These are phyloP conservation scores for Chalara sp. DNA, from an alignment of 2,329 filamentous ascomycete genomes.

Conservation along the genomic window DNA sequence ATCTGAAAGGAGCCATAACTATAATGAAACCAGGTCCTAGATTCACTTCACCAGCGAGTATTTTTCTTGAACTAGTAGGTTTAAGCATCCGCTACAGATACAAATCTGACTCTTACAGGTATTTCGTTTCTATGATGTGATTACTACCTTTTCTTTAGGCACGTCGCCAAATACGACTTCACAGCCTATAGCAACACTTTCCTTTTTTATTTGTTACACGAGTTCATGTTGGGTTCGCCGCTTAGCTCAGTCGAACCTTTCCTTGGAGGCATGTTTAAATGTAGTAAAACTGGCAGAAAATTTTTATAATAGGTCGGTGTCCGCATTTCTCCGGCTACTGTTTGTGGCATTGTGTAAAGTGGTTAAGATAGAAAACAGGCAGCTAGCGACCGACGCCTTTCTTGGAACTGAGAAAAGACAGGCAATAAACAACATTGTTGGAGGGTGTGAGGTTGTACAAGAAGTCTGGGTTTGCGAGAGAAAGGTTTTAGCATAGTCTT, in stretches of 20 bases:
- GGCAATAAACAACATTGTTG: slow-evolving; percentile 58
- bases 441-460: no score
- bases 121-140: slow-evolving; percentile 60
- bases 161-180: slow-evolving; percentile 47
- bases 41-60: slow-evolving; percentile 41
- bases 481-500: no score
- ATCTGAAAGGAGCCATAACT: slow-evolving; percentile 54
- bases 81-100: not conserved
- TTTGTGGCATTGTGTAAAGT: slow-evolving; percentile 59
- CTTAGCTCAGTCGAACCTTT: slow-evolving; percentile 43
- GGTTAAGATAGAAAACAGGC: slow-evolving; percentile 39
- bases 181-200: slow-evolving; percentile 40
- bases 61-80: slow-evolving; percentile 53
- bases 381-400: slow-evolving; percentile 45
- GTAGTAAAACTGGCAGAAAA: slow-evolving; percentile 40
- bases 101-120: slow-evolving; percentile 36
- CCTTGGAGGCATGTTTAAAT: slow-evolving; percentile 46
- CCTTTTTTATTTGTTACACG: slow-evolving; percentile 42
- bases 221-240: slow-evolving; percentile 33
- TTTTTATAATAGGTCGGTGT: slow-evolving; percentile 46
- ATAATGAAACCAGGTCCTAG: slow-evolving; percentile 45
- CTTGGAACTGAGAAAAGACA: slow-evolving; percentile 46
- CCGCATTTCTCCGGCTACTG: slow-evolving; percentile 56
- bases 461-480: no score
- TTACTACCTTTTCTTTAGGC: slow-evolving; percentile 53